phyloP scores from a whole-genome alignment of 257 asterid genomes.

The Ophiorrhiza pumila region DNA sequence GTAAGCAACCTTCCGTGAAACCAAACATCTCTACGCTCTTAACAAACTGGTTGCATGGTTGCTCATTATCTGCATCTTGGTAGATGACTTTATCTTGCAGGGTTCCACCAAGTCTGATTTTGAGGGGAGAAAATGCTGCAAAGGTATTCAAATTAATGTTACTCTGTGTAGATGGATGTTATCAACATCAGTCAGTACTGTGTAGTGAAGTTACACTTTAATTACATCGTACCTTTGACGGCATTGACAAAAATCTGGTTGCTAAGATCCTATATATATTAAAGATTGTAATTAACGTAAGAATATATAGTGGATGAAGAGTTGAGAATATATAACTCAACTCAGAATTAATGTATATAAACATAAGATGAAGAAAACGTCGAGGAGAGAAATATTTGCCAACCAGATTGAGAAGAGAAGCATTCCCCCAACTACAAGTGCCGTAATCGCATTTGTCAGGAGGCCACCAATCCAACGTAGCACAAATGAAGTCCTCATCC shows the following conservation, averaged over 20 bases:
- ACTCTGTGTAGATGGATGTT: no score
- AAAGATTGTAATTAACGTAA: not conserved
- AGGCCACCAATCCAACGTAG: conserved; percentile 71
- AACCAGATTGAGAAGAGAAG: conserved; percentile 80
- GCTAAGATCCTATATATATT: conserved; percentile 63
- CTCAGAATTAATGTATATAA: no score
- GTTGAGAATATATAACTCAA: no score
- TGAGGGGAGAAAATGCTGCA: conserved; percentile 83
- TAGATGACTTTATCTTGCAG: conserved; percentile 72
- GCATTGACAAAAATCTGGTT: conserved; percentile 60
- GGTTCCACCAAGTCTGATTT: conserved; percentile 86
- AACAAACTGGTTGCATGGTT: conserved; percentile 48
- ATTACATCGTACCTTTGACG: conserved; percentile 49
- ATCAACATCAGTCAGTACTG: no score
- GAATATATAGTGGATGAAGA: no score
- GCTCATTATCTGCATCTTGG: conserved; percentile 36
- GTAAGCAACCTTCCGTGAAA: conserved; percentile 70
- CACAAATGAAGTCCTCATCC: conserved; percentile 51
- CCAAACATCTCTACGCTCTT: conserved; percentile 52
- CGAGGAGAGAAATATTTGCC: not conserved
- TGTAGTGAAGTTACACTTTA: not conserved
- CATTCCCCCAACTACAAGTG: conserved; percentile 54
- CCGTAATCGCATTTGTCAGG: conserved; percentile 55
- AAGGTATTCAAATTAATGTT: no score
- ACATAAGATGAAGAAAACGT: no score